Base-by-base conservation (phyloP, 768 basidiomycete species). In the Leccinum fibrillosum region DNA sequence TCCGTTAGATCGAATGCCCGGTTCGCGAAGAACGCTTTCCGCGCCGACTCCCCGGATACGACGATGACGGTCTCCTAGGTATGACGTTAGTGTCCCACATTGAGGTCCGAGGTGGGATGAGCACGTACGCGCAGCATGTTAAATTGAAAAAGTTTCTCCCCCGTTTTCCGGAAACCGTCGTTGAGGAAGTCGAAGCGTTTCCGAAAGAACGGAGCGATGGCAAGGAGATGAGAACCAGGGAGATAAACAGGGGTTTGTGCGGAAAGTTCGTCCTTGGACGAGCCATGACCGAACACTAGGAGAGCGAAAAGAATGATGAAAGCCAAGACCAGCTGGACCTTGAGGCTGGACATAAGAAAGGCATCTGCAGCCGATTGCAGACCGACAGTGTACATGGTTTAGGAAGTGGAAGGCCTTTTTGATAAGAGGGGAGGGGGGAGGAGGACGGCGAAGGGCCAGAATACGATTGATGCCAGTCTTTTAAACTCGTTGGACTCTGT, bases 1-100 rank as follows among this genome's bases (percentile, higher is more conserved):
- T 89, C 88, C 44, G 84, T 86, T 52, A 92, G 80, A 71, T 90
- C 88, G 61, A 92, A 82, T 21, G 81, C 81, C 72, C 83, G 85
- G 56, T 86, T 82, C 3, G 80, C 79, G 65, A 90, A 88, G 73
- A 90, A 90, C 3, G 83, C 78, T 55, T 82, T 80, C 56, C 89
- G 78, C 15, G 83, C 89, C 34, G 76, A 78, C 67, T 89, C 86
- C 53, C 89, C 90, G 42, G 89, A 90, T 42, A 91, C 81, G 34
- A 86, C 88, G 53, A 92, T 78, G 63, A 92, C 88, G 4, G 80
- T 85, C 62, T 86, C 84, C 89, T 91, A 50, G 7, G n/a, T 28
- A 57, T 54, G 66, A 60, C 52, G 60, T 62, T 63, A 69, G 58
- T 47, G 45, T 59, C 51, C 60, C 57, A 67, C 60, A 50, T 34